phyloP scores from a whole-genome alignment of 805 yeast species.

The Candida verbasci region DNA sequence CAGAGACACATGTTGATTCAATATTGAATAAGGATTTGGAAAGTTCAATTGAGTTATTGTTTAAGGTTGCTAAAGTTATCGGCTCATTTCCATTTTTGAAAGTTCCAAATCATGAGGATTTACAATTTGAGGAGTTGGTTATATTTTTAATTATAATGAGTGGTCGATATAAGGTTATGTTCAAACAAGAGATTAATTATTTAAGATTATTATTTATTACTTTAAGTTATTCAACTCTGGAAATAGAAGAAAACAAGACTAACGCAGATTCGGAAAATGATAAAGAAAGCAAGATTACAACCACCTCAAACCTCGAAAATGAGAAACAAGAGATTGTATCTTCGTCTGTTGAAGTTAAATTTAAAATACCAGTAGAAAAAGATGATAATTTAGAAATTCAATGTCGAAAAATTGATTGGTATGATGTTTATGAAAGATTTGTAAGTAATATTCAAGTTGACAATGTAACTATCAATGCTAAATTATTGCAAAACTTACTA shows the following conservation, averaged over 20 bases:
- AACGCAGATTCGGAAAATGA: too few relatives aligned
- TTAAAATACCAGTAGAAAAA: constrained; percentile 7
- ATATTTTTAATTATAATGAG: constrained; percentile 32
- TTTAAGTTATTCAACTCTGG: background rate
- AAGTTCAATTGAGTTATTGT: constrained; percentile 21
- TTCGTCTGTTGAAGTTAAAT: constrained; percentile 16
- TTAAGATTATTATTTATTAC: constrained; percentile 23
- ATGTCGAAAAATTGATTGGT: constrained; percentile 22
- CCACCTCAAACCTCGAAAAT: too few relatives aligned
- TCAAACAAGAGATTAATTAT: constrained; percentile 36
- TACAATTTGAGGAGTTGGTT: constrained; percentile 32
- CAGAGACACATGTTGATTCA: too few relatives aligned
- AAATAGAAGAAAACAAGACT: too few relatives aligned
- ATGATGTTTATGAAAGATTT: too few relatives aligned
- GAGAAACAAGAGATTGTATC: background rate
- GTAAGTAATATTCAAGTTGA: too few relatives aligned
- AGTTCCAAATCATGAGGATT: constrained; percentile 33
- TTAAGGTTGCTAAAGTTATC: constrained; percentile 37
- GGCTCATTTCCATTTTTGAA: constrained; percentile 49
- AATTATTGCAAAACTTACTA: constrained; percentile 39
- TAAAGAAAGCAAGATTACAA: too few relatives aligned
- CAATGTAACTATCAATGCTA: constrained; percentile 42
- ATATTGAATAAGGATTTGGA: background rate
- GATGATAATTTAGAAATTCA: constrained; percentile 11
- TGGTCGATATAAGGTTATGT: constrained; percentile 35